A percentile compares a stretch with the other conserved stretches of the same genome.
Evolutionary conservation across 305 asterid genomes (phyloP).

Genomic region (Fraxinus nigra): DNA sequence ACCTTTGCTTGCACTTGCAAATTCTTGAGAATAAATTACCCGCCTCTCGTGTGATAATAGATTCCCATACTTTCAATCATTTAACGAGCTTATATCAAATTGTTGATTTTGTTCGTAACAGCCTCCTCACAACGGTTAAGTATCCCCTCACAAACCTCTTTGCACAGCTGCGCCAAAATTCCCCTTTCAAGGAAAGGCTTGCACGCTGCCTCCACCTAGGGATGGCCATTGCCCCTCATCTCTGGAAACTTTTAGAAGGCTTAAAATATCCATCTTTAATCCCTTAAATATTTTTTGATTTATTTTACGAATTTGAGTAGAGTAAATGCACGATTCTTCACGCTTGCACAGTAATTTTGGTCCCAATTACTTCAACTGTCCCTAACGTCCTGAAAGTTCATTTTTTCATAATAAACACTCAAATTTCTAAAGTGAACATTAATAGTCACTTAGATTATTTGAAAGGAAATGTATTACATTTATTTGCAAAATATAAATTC

Average conservation of each 20-base stretch:
- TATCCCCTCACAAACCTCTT: not conserved
- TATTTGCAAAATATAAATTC: not conserved
- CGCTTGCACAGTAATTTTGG: not conserved
- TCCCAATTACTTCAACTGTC: not conserved
- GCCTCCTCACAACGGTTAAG: not conserved
- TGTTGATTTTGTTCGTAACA: not conserved
- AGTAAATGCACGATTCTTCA: not conserved
- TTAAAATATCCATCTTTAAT: not conserved
- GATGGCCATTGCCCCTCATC: not conserved
- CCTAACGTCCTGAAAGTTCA: not conserved
- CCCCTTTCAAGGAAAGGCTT: not conserved
- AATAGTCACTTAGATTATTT: not conserved
- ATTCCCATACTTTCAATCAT: not conserved
- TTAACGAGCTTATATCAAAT: not conserved
- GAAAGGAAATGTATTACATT: not conserved
- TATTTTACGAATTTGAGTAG: not conserved
- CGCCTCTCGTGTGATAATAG: not conserved
- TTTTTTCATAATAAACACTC: not conserved
- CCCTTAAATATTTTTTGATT: not conserved
- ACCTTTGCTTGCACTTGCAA: not conserved
- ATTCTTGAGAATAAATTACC: constrained; percentile 14
- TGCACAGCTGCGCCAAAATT: not conserved
- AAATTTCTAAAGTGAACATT: not conserved
- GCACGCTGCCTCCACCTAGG: not conserved
- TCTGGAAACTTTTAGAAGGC: not conserved